Percentiles rank a stretch among this genome's conserved stretches.
Evolutionary conservation across 2,329 filamentous ascomycete genomes (phyloP).

Genomic region (Penicillium frequentans): DNA sequence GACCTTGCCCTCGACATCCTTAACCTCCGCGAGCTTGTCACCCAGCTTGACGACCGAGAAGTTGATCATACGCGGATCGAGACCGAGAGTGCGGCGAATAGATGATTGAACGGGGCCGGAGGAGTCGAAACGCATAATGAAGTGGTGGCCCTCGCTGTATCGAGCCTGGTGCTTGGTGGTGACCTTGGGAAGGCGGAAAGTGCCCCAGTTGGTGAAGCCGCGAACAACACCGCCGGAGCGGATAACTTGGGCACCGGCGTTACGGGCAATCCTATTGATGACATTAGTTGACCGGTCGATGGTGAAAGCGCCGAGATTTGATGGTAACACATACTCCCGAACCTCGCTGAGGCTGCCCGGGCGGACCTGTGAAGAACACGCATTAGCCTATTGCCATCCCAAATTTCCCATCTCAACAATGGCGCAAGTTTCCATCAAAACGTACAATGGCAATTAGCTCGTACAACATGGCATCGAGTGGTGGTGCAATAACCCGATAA

Average conservation of each 20-base stretch:
- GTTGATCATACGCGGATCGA: slow-evolving; percentile 89
- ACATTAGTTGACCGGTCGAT: slow-evolving; percentile 10
- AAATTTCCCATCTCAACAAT: neutral
- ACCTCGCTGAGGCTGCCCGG: slow-evolving; percentile 87
- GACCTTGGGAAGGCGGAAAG: slow-evolving; percentile 80
- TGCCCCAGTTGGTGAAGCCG: slow-evolving; percentile 92
- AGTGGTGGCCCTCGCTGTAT: slow-evolving; percentile 89
- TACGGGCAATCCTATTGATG: slow-evolving; percentile 73
- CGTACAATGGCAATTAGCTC: slow-evolving; percentile 93
- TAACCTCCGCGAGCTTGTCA: slow-evolving; percentile 61
- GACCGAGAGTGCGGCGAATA: slow-evolving; percentile 71
- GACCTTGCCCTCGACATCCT: slow-evolving; percentile 56
- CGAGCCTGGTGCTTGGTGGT: slow-evolving; percentile 77
- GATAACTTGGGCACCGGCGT: slow-evolving; percentile 80
- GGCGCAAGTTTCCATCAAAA: slow-evolving; percentile 12
- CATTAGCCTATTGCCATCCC: slow-evolving; percentile 10
- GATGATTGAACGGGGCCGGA: slow-evolving; percentile 71
- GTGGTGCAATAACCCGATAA: slow-evolving; percentile 21
- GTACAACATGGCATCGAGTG: slow-evolving; percentile 73
- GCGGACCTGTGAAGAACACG: slow-evolving; percentile 66
- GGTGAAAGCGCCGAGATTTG: slow-evolving; percentile 2
- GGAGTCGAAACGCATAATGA: slow-evolving; percentile 94
- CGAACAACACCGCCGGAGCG: slow-evolving; percentile 84
- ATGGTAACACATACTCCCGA: slow-evolving; percentile 71
- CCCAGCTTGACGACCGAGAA: slow-evolving; percentile 86